Evolutionary conservation across 495 filamentous ascomycete genomes (phyloP), one percentile per base, ranked within the genome.

Genomic region (Aspergillus cristatus): DNA sequence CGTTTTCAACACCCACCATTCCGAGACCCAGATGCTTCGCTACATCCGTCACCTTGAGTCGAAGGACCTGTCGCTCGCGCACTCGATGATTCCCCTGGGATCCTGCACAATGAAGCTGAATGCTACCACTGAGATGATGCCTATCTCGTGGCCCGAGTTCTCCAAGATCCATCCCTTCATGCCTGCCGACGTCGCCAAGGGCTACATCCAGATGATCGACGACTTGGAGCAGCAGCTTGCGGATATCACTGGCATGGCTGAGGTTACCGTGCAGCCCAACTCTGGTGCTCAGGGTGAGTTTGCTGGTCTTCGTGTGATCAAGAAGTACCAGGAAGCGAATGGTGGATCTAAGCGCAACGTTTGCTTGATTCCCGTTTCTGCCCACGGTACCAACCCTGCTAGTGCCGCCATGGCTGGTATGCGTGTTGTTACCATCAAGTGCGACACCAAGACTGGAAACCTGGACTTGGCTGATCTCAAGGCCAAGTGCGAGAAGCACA

Each of bases 101-200:
- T 97, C 93, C 13, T 98, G 91, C 70, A 98, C 91, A 15, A 98
- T 98, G 91, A 98, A 98, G 72, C 79, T 98, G 30, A 98, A 98
- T 54, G 87, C 84, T 40, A 93, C 90, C 22, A 84, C 85, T 12
- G 90, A 97, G 58, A 97, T 93, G 85, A 74, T 85, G 7, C 84
- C 91, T 14, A 69, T 96, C 39, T 88, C 87, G 1, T 85, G 79
- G 70, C 81, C 82, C 8, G 81, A 88, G 50, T 90, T 94, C 60
- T 75, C 86, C 32, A 77, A 82, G 33, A 76, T 97, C 18, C 91
- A 98, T 60, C 91, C 91, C 2, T 86, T 87, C 50, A 75, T 76
- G 14, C 82, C 83, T 1, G 46, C 62, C 1, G 60, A 74, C 18
- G 68, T 80, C 43, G 74, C 78, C 8, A 59, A 68, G 42, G 89